These are phyloP conservation scores for Colletotrichum godetiae DNA, from an alignment of 2,329 filamentous ascomycete genomes.

Conservation along the genomic window DNA sequence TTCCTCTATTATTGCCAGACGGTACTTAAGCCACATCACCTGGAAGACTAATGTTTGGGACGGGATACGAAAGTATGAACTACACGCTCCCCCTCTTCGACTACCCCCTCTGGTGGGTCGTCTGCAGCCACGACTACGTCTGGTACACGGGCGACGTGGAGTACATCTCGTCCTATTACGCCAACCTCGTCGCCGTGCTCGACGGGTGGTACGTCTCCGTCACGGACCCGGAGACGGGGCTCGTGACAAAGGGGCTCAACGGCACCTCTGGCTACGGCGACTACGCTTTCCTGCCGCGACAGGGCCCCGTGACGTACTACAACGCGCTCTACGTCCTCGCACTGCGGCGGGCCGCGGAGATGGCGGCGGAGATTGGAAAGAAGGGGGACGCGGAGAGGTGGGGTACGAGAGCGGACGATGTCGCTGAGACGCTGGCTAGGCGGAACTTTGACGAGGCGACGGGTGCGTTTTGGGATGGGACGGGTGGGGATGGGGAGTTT, in stretches of 20 bases:
- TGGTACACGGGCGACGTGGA: conserved; percentile 60
- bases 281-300: conserved; percentile 61
- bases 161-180: conserved; percentile 56
- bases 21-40: too few species aligned
- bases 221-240: conserved; percentile 50
- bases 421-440: conserved; percentile 49
- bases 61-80: conserved; percentile 45
- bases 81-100: conserved; percentile 62
- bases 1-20: background rate
- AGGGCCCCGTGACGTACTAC: conserved; percentile 62
- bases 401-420: conserved; percentile 47
- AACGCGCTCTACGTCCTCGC: conserved; percentile 62
- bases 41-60: background rate
- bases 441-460: conserved; percentile 54
- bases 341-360: conserved; percentile 54
- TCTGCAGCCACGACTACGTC: conserved; percentile 59
- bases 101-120: conserved; percentile 65
- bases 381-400: conserved; percentile 51
- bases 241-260: conserved; percentile 54
- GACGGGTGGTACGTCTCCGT: conserved; percentile 58
- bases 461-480: conserved; percentile 60
- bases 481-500: conserved; percentile 31
- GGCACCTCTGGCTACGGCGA: conserved; percentile 55
- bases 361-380: conserved; percentile 49
- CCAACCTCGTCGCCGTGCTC: conserved; percentile 51